Evolutionary conservation across 768 basidiomycete genomes (phyloP), one percentile per base, ranked within the genome.

Genomic region (Suillus subaureus): DNA sequence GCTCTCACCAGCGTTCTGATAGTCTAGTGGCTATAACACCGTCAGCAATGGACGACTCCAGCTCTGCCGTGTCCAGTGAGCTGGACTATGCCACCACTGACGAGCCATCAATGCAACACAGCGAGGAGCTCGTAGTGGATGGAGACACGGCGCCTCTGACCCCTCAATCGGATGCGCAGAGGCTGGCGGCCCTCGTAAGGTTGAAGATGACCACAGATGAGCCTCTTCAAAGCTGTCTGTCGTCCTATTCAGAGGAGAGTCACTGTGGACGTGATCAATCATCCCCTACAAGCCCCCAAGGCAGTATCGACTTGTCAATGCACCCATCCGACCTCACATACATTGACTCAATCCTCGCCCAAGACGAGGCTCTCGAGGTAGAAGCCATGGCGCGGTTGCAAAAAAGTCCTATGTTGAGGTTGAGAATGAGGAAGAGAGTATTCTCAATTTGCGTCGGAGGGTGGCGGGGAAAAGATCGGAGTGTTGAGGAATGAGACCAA

Each of bases 141-240:
- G 51, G 51, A 52, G 51, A 52, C 28, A 52, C 28, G 8, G 28
- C 51, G 28, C 51, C 16, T 52, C 28, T 52, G 28, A 31, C 2
- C 51, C 18, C 58, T 11, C 58, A 42, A 60, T 42, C 58, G 31
- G 58, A 60, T 11, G 58, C 58, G 26, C 58, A 60, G 58, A 11
- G 11, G 26, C 26, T 60, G 3, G 40, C 39, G 12, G 40, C 58
- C 6, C 26, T 13, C 18, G 40, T 60, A 12, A 21, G 40, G 12
- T 31, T 18, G 12, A 60, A 26, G 26, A 60, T 60, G 58, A 21
- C 3, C 5, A 7, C 26, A 28, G 26, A 42, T 1, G 23, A 42
- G 18, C 58, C 26, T 60, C 39, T 60, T 12, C 23, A 16, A 26
- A 26, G 18, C 8, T 7, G 11, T 21, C 26, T 12, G 18, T 3